phyloP scores from a whole-genome alignment of 2,329 filamentous ascomycete species.

The Atkinsonella texensis region DNA sequence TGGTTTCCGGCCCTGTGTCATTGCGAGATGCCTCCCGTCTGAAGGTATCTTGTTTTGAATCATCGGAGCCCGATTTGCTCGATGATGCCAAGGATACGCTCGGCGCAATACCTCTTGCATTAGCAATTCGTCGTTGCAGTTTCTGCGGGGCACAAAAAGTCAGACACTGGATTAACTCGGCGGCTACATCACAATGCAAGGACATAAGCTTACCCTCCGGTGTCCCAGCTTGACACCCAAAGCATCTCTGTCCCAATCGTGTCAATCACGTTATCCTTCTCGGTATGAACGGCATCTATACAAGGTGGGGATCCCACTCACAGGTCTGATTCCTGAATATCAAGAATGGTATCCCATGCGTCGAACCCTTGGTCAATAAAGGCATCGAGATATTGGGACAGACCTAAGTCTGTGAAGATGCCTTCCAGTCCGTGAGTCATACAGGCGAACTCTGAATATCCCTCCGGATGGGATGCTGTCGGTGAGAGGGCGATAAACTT shows the following conservation, averaged over 20 bases:
- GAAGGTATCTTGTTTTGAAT: slow-evolving; percentile 40
- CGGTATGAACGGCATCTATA: not conserved
- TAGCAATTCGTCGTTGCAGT: slow-evolving; percentile 72
- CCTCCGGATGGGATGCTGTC: not conserved
- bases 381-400: slow-evolving; percentile 61
- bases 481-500: not conserved
- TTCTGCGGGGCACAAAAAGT: slow-evolving; percentile 39
- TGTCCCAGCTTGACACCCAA: slow-evolving; percentile 72
- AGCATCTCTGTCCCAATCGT: slow-evolving; percentile 42
- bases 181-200: slow-evolving; percentile 8
- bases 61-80: slow-evolving; percentile 39
- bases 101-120: slow-evolving; percentile 51
- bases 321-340: slow-evolving; percentile 78
- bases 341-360: slow-evolving; percentile 70
- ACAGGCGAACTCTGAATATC: slow-evolving; percentile 11
- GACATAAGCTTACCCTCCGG: slow-evolving; percentile 51
- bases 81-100: slow-evolving; percentile 38
- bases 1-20: slow-evolving; percentile 32
- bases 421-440: slow-evolving; percentile 48
- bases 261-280: slow-evolving; percentile 11
- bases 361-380: slow-evolving; percentile 76
- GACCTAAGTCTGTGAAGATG: slow-evolving; percentile 62
- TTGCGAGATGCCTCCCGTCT: slow-evolving; percentile 35
- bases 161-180: slow-evolving; percentile 5
- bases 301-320: slow-evolving; percentile 28